Base-by-base conservation (phyloP, 768 basidiomycete genomes). In the Mycena belliarum region DNA sequence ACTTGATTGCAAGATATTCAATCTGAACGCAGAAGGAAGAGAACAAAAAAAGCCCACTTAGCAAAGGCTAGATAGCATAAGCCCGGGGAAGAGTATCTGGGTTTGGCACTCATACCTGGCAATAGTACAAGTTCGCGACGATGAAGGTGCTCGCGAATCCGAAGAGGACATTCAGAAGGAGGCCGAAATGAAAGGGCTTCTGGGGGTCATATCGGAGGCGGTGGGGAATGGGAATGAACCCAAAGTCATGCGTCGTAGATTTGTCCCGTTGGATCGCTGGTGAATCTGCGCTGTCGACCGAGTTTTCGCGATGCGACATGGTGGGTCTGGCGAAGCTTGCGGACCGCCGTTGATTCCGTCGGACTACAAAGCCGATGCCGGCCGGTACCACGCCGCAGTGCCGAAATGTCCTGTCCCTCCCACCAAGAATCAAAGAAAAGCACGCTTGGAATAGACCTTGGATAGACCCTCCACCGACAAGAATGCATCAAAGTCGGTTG, bases 61-160 rank as follows among this genome's bases (percentile, higher is more conserved):
- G 72, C 63, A 94, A 68, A 0, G 91, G 91, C 73, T 63, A 21
- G 32, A 38, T 26, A 7, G 11, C n/a, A 15, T n/a, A 32, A 42
- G 37, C 16, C 25, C n/a, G n/a, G n/a, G n/a, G 6, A 24, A 12
- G 6, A 6, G 3, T 24, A 20, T 10, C 28, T 23, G 29, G 12
- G 29, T 32, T 32, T 20, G 0, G 2, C 4, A 11, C 16, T 7
- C 48, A 14, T 49, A 59, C 61, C 50, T 91, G 89, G 59, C 86
- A 89, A 63, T 93, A 94, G 67, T 93, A 93, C 45, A 93, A 68
- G 66, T 93, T 93, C n/a, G 84, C 81, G 15, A 85, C 85, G 41
- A 74, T 77, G 64, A 84, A 82, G 28, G 86, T 88, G 61, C 84
- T 81, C 24, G 80, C 83, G 59, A 85, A 75, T 18, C 85, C 89